Percentiles rank a stretch among this genome's conserved stretches.
phyloP scores from a whole-genome alignment of 495 filamentous ascomycete species.

The Tuber borchii region DNA sequence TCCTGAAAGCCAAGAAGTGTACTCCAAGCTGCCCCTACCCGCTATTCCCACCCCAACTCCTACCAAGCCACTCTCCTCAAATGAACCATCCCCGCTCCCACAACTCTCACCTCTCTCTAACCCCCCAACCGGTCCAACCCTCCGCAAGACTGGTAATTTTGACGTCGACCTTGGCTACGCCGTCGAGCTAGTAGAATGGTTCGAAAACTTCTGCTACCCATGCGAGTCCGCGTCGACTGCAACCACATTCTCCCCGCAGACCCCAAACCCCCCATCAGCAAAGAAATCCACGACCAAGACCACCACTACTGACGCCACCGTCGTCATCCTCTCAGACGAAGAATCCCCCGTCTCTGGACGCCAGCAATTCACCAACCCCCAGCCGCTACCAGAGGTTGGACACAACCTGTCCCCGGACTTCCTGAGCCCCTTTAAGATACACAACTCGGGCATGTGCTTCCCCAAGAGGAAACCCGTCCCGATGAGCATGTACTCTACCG shows the following conservation, averaged over 20 bases:
- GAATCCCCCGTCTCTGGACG: not conserved
- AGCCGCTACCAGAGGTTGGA: not conserved
- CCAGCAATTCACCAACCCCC: not conserved
- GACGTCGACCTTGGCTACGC: slow-evolving; percentile 21
- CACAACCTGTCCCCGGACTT: not conserved
- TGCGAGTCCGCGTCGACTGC: not conserved
- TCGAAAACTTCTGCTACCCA: slow-evolving; percentile 25
- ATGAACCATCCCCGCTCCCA: not conserved
- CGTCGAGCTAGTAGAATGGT: slow-evolving; percentile 28
- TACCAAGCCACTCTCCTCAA: not conserved
- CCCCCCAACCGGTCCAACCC: not conserved
- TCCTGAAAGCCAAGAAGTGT: slow-evolving; percentile 20
- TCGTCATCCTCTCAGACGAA: not conserved
- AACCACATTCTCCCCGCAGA: not conserved
- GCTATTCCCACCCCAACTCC: slow-evolving; percentile 9
- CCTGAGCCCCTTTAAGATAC: not conserved
- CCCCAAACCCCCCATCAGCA: not conserved
- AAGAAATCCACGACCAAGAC: not conserved
- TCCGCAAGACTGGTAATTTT: not conserved
- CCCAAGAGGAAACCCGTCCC: not conserved
- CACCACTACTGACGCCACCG: not conserved
- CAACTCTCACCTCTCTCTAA: not conserved
- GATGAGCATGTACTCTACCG: not conserved
- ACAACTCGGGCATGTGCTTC: not conserved
- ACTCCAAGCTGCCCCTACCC: slow-evolving; percentile 23